Conservation (phyloP, 768 basidiomycete genomes). For the Mrakia blollopis region DNA sequence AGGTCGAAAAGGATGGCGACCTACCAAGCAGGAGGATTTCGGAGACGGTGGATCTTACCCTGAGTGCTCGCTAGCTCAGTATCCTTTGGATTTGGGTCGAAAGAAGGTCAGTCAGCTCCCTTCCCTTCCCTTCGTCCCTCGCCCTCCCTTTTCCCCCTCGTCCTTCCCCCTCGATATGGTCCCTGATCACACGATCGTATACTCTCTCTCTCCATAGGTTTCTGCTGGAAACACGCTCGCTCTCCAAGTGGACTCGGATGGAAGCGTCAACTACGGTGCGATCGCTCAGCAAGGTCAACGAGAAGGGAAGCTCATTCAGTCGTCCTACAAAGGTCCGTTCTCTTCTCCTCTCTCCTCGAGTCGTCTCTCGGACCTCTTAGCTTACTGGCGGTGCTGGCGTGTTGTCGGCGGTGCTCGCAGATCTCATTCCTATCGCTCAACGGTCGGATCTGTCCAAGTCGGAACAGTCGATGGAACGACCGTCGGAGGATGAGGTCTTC, state of each 20-base stretch:
- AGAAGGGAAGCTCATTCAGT: conserved; percentile 77
- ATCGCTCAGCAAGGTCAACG: conserved; percentile 94
- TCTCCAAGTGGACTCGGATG: conserved; percentile 92
- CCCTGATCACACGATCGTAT: neutral
- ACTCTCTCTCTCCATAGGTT: conserved; percentile 53
- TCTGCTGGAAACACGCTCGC: conserved; percentile 91
- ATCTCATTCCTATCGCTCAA: conserved; percentile 85
- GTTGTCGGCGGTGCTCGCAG: conserved; percentile 41
- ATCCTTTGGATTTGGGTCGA: conserved; percentile 88
- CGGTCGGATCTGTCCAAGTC: conserved; percentile 79
- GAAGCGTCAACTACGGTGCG: conserved; percentile 93
- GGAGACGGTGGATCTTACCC: conserved; percentile 81
- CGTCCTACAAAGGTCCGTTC: conserved; percentile 70
- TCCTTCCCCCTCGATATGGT: neutral
- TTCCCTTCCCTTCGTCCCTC: neutral
- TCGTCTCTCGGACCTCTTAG: neutral
- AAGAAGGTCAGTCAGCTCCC: conserved; percentile 69
- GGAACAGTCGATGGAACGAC: conserved; percentile 75
- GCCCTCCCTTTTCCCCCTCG: neutral
- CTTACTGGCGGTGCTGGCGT: conserved; percentile 5
- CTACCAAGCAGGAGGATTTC: conserved; percentile 73
- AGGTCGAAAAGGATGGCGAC: conserved; percentile 78
- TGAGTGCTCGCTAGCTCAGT: conserved; percentile 95
- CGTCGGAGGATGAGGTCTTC: conserved; percentile 87
- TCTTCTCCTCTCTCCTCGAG: neutral